Conservation (phyloP, 1,139 yeast genomes). For the Yamadazyma spencermartinsiae region DNA sequence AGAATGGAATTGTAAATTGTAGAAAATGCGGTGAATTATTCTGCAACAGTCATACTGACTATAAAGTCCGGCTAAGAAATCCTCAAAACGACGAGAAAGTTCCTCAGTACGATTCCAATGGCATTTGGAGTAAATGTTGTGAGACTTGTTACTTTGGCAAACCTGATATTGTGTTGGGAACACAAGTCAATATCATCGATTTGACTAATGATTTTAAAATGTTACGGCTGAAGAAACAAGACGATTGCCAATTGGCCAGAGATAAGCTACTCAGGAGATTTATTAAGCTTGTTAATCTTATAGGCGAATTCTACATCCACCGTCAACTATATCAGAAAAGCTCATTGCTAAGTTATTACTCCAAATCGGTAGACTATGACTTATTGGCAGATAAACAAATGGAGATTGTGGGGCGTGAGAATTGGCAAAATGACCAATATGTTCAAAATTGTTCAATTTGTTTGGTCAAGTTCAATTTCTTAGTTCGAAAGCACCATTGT, state of each 20-base stretch:
- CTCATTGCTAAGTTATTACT: constrained; percentile 5
- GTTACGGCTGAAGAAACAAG: constrained; percentile 41
- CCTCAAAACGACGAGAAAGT: constrained; percentile 27
- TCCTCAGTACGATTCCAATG: constrained; percentile 40
- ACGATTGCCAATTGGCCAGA: constrained; percentile 47
- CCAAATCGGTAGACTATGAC: constrained; percentile 4
- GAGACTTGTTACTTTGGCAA: constrained; percentile 55
- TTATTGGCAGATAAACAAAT: constrained; percentile 18
- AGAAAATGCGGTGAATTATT: constrained; percentile 71
- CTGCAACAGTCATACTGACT: constrained; percentile 66
- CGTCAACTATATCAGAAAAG: constrained; percentile 5
- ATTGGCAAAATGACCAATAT: constrained; percentile 65
- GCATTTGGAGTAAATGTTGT: constrained; percentile 75
- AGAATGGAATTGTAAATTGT: constrained; percentile 60
- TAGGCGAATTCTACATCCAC: constrained; percentile 11
- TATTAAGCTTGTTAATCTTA: constrained; percentile 38
- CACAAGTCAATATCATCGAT: constrained; percentile 43
- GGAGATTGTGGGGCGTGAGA: constrained; percentile 41
- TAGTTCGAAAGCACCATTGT: constrained; percentile 83
- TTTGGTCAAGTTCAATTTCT: constrained; percentile 51
- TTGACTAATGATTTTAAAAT: constrained; percentile 43
- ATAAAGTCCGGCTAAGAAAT: constrained; percentile 49
- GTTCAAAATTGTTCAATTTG: constrained; percentile 67
- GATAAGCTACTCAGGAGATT: constrained; percentile 67
- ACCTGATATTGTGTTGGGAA: constrained; percentile 53